phyloP scores from a whole-genome alignment of 208 protist species.

The Crithidia acanthocephali region DNA sequence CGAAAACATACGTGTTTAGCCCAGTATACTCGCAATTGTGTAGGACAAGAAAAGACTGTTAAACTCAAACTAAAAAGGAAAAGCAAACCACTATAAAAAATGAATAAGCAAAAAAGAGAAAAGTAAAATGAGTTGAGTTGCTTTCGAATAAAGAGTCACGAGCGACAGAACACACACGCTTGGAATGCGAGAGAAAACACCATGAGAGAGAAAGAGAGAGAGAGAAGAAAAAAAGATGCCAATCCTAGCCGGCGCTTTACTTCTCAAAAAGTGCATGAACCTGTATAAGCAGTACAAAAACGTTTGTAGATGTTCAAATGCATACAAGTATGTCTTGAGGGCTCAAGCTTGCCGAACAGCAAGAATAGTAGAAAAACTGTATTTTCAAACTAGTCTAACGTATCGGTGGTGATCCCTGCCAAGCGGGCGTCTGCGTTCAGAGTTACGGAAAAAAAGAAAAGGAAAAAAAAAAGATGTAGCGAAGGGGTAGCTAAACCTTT shows the following conservation, averaged over 20 bases:
- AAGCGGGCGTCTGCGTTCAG: neutral
- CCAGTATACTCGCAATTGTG: neutral
- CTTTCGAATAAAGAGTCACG: neutral
- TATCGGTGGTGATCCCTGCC: neutral
- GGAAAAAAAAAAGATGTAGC: neutral
- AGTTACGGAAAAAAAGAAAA: neutral
- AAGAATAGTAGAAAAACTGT: neutral
- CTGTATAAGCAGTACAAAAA: neutral
- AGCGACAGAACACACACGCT: neutral
- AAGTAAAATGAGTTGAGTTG: neutral
- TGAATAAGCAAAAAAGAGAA: constrained; percentile 6
- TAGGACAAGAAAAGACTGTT: neutral
- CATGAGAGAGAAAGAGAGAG: no score
- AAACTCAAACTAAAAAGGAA: neutral
- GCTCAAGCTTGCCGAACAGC: no score
- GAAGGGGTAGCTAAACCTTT: neutral
- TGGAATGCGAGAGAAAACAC: no score
- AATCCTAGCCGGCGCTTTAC: no score
- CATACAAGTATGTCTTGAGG: no score
- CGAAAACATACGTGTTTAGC: neutral
- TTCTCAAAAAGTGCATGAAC: no score
- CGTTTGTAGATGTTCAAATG: neutral
- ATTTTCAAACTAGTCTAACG: neutral
- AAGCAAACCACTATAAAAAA: neutral
- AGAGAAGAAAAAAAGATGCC: no score